Evolutionary conservation across 2,329 filamentous ascomycete species (phyloP), one percentile per base, ranked within the genome.

Genomic region (Ophiocordyceps polyrhachis-furcata): DNA sequence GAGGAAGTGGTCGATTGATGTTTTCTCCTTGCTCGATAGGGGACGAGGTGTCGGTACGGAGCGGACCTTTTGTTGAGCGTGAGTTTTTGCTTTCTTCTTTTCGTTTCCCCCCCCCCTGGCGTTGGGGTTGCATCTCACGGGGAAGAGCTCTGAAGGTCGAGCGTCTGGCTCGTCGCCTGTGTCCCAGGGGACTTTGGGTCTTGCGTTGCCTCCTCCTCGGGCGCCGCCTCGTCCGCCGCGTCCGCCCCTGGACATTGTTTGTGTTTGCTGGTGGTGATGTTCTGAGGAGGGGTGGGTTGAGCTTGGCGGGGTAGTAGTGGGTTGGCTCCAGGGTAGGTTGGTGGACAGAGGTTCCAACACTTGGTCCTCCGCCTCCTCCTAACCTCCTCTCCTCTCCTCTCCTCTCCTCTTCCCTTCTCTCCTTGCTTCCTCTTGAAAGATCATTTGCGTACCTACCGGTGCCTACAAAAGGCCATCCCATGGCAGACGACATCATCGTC

Each of bases 111-210:
- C n/a, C n/a, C n/a, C n/a, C n/a, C n/a, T n/a, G n/a, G n/a, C n/a
- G n/a, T n/a, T n/a, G n/a, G n/a, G n/a, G 21, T 23, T 23, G 21
- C 3, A 23, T 35, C 67, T 48, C 57, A 74, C 72, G 0, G 74
- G 73, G 48, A 77, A 77, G 11, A 73, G 67, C 50, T 77, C 73
- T n/a, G 70, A 71, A 7, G 74, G 74, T 29, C 70, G 64, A 44
- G 67, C 67, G 55, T 75, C 71, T 9, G 71, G 68, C 50, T 76
- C 73, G 49, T 74, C 70, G 38, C 67, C 62, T 17, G 59, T 64
- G 41, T 68, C 67, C 68, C 72, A 76, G 0, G 72, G 67, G 45
- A 73, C 63, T 25, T 66, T 64, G 12, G 65, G 66, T 17, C 65
- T 57, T 42, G 68, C 64, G 41, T 67, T 63, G 42, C 62, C 63